phyloP scores from a whole-genome alignment of 176 grass and related monocot genomes.

The Phoenix roebelenii region DNA sequence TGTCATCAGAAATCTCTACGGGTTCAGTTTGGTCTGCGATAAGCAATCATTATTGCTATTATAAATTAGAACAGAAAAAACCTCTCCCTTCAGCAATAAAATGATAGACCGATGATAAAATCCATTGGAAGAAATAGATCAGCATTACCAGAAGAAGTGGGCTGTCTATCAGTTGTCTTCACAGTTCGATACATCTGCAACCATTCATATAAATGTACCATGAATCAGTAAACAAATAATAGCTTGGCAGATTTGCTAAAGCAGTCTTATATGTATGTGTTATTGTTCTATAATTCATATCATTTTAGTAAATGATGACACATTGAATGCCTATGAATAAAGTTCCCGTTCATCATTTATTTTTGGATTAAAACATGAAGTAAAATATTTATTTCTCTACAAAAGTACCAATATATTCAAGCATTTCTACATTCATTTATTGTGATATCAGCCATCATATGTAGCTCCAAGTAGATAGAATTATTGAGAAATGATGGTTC shows the following conservation, averaged over 20 bases:
- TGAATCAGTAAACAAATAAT: no score
- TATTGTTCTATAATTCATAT: no score
- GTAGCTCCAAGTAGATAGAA: slow-evolving; percentile 32
- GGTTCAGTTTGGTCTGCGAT: slow-evolving; percentile 46
- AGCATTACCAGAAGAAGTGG: slow-evolving; percentile 38
- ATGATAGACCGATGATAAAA: no score
- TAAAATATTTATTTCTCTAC: no score
- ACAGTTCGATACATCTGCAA: slow-evolving; percentile 96
- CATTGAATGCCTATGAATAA: no score
- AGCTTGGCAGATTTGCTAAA: no score
- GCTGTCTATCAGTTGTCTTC: slow-evolving; percentile 73
- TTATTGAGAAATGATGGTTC: slow-evolving; percentile 67
- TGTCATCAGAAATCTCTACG: slow-evolving; percentile 63
- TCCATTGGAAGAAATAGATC: neutral
- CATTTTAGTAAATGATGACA: no score
- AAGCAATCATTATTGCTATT: neutral
- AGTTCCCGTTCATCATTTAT: no score
- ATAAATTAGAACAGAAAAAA: no score
- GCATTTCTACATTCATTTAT: slow-evolving; percentile 30
- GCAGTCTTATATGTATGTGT: no score
- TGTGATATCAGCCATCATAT: slow-evolving; percentile 22
- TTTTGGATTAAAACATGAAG: no score
- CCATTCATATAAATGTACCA: neutral
- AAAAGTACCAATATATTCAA: slow-evolving; percentile 11
- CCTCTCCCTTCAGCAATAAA: no score